Conservation (phyloP, 345 rosid species). For the Boechera stricta region DNA sequence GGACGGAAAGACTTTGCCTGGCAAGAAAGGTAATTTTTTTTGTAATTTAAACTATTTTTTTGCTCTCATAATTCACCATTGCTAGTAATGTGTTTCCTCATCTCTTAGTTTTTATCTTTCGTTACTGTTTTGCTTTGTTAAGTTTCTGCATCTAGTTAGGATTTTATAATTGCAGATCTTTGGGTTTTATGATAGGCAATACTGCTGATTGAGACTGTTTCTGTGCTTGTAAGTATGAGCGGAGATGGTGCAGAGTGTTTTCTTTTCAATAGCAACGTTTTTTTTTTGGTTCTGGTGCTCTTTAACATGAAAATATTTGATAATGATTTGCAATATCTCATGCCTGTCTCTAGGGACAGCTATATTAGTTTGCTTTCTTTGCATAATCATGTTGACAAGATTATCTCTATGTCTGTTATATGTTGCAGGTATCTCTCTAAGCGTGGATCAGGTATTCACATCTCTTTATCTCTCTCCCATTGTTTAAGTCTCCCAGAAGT, state of each 20-base stretch:
- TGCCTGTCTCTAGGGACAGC: neutral
- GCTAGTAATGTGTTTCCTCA: neutral
- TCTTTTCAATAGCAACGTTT: neutral
- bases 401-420: neutral
- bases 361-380: neutral
- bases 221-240: neutral
- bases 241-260: neutral
- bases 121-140: neutral
- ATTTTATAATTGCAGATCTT: neutral
- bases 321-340: neutral
- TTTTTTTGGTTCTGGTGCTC: neutral
- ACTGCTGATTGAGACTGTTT: neutral
- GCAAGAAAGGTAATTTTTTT: constrained; percentile 71
- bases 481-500: neutral
- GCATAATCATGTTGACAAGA: neutral
- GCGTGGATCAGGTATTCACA: constrained; percentile 75
- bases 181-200: neutral
- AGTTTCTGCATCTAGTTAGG: neutral
- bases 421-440: constrained; percentile 73
- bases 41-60: neutral
- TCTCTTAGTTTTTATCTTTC: neutral
- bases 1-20: constrained; percentile 82
- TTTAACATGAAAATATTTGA: neutral
- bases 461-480: neutral
- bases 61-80: neutral